Conservation (phyloP, 345 rosid genomes). For the Eucalyptus sp. region DNA sequence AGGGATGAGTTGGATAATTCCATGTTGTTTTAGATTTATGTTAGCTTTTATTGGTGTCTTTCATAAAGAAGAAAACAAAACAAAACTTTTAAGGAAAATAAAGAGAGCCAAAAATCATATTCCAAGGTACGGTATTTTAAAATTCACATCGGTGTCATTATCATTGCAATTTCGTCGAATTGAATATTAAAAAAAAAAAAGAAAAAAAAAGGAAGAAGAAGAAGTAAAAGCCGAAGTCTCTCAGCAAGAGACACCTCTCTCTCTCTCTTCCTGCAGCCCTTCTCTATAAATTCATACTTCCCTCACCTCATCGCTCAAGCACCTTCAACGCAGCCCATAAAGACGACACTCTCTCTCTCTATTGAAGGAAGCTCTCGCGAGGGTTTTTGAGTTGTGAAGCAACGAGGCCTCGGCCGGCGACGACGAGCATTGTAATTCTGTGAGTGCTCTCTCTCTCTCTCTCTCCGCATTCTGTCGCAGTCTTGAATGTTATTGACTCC, state of each 20-base stretch:
- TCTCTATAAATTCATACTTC: not conserved
- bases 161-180: not conserved
- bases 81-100: too few species aligned
- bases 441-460: not conserved
- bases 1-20: not conserved
- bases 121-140: too few species aligned
- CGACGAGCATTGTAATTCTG: not conserved
- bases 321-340: not conserved
- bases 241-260: not conserved
- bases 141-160: too few species aligned
- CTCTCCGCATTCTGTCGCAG: not conserved
- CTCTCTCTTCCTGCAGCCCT: not conserved
- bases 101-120: too few species aligned
- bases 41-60: not conserved
- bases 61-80: too few species aligned
- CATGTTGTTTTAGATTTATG: not conserved
- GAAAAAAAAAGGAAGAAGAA: not conserved
- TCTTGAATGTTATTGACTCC: not conserved
- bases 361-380: not conserved
- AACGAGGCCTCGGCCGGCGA: not conserved
- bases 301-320: not conserved
- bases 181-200: not conserved
- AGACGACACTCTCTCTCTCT: not conserved
- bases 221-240: not conserved
- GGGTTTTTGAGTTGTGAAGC: not conserved